These are phyloP conservation scores for Lachnellula suecica DNA, from an alignment of 2,329 filamentous ascomycete genomes.

Conservation along the genomic window DNA sequence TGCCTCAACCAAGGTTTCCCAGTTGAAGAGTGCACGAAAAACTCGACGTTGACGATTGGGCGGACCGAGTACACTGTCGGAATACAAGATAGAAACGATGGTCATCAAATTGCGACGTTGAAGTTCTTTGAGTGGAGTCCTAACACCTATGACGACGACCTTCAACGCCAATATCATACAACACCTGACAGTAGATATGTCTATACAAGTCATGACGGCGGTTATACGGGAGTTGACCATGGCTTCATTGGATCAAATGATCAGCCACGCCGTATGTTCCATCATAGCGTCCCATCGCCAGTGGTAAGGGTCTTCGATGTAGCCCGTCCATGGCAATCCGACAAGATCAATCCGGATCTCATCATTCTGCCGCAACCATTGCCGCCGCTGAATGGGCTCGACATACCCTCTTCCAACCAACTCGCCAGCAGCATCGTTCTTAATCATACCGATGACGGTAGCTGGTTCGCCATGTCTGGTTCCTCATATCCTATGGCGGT, in stretches of 20 bases:
- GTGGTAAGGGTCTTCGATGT: conserved; percentile 90
- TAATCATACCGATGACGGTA: conserved; percentile 81
- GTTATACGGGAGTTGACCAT: conserved; percentile 77
- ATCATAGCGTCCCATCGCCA: conserved; percentile 69
- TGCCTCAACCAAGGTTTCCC: conserved; percentile 62
- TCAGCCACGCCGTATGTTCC: conserved; percentile 50
- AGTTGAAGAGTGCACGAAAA: conserved; percentile 74
- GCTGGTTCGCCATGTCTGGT: conserved; percentile 94
- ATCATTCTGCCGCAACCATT: conserved; percentile 84
- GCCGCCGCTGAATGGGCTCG: conserved; percentile 51
- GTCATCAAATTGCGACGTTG: conserved; percentile 79
- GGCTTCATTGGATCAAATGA: conserved; percentile 34
- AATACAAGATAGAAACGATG: conserved; percentile 74
- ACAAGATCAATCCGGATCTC: conserved; percentile 69
- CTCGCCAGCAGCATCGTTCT: conserved; percentile 73
- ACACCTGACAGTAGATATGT: conserved; percentile 89
- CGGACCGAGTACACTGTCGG: conserved; percentile 87
- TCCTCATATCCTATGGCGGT: conserved; percentile 82
- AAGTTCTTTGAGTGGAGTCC: conserved; percentile 94
- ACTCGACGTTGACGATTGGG: conserved; percentile 78
- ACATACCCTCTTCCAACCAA: conserved; percentile 49
- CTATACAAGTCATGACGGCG: conserved; percentile 81
- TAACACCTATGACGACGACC: conserved; percentile 86
- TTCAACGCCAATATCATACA: conserved; percentile 76
- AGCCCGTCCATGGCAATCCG: conserved; percentile 68